Percentiles rank a stretch among this genome's conserved stretches.
Evolutionary conservation across 2,329 filamentous ascomycete species (phyloP).

Genomic region (Calonectria hongkongensis): DNA sequence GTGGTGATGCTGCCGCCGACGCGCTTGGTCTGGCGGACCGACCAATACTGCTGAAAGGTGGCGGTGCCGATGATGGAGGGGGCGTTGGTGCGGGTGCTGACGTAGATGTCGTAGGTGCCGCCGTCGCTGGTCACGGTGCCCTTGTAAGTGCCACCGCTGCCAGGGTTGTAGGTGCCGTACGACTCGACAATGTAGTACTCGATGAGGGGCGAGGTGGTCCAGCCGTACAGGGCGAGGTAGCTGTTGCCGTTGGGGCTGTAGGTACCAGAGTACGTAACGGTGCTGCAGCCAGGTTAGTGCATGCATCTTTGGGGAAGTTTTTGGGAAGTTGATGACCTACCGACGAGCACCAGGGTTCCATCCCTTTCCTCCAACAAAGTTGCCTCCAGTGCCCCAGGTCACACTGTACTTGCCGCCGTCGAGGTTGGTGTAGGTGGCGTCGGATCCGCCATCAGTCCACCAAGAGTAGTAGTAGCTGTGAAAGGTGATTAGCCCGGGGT

Average conservation of each 20-base stretch:
- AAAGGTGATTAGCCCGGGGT: not conserved
- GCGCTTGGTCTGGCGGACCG: slow-evolving; percentile 68
- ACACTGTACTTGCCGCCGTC: slow-evolving; percentile 65
- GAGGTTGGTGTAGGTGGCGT: slow-evolving; percentile 67
- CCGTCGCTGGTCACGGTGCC: slow-evolving; percentile 60
- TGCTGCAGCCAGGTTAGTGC: slow-evolving; percentile 23
- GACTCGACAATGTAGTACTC: slow-evolving; percentile 64
- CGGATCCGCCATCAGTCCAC: slow-evolving; percentile 67
- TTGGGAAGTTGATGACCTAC: slow-evolving; percentile 60
- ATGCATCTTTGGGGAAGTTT: too few relatives aligned
- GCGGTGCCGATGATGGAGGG: slow-evolving; percentile 68
- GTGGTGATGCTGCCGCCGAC: slow-evolving; percentile 69
- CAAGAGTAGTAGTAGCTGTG: slow-evolving; percentile 66
- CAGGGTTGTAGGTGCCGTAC: slow-evolving; percentile 61
- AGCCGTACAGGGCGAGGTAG: slow-evolving; percentile 63
- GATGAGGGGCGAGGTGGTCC: slow-evolving; percentile 60
- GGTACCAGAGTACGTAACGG: slow-evolving; percentile 53
- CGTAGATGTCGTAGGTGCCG: slow-evolving; percentile 60
- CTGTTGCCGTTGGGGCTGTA: slow-evolving; percentile 58
- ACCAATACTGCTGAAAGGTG: slow-evolving; percentile 73
- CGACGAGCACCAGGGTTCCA: slow-evolving; percentile 53
- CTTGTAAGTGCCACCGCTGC: slow-evolving; percentile 54
- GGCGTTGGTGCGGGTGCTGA: slow-evolving; percentile 60
- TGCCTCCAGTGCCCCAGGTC: slow-evolving; percentile 61
- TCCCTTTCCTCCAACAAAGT: slow-evolving; percentile 51